Evolutionary conservation across 2,329 filamentous ascomycete species (phyloP).

Genomic region (Colletotrichum tropicicola): DNA sequence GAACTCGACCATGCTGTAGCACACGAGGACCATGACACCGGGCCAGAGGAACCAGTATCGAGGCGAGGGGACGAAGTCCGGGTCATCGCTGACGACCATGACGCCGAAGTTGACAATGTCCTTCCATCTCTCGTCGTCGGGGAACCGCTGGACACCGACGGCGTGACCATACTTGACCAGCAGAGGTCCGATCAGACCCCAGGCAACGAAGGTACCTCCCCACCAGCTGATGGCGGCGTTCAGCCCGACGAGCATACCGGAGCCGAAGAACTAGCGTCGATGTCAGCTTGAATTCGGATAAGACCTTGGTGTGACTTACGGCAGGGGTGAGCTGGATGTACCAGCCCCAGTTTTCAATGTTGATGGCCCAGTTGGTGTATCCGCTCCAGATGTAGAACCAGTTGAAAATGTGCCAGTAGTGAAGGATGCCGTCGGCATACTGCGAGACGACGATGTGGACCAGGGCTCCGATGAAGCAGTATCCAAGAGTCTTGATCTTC

Average conservation of each 20-base stretch:
- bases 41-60: constrained; percentile 54
- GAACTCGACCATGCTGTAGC: constrained; percentile 51
- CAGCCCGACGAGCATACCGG: constrained; percentile 54
- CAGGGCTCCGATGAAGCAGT: constrained; percentile 59
- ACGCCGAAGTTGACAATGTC: constrained; percentile 39
- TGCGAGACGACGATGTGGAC: constrained; percentile 63
- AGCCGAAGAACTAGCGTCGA: constrained; percentile 34
- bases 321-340: constrained; percentile 67
- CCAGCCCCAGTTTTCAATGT: constrained; percentile 70
- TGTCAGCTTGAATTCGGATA: not conserved
- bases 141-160: constrained; percentile 49
- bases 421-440: constrained; percentile 68
- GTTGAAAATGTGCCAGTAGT: constrained; percentile 64
- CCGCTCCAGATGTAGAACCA: constrained; percentile 64
- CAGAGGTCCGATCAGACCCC: constrained; percentile 59
- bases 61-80: constrained; percentile 44
- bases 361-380: constrained; percentile 58
- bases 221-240: constrained; percentile 68
- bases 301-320: not conserved
- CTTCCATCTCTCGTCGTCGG: constrained; percentile 38
- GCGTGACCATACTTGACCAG: constrained; percentile 59
- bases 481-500: constrained; percentile 64
- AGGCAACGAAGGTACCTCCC: constrained; percentile 63
- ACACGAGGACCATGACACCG: constrained; percentile 51
- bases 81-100: constrained; percentile 39